phyloP scores from a whole-genome alignment of 2,329 filamentous ascomycete genomes.

The Monilinia laxa region DNA sequence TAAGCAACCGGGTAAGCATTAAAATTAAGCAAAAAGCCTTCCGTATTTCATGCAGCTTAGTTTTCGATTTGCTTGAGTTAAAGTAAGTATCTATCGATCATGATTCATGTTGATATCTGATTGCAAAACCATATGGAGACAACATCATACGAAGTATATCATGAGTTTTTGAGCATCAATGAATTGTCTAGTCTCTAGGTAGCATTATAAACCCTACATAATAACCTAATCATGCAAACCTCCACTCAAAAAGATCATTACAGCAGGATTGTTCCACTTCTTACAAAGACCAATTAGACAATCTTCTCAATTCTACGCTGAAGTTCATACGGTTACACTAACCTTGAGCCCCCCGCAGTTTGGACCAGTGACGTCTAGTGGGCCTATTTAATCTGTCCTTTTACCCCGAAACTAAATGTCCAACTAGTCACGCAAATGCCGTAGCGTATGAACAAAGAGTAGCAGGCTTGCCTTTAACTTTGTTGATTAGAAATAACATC shows the following conservation, averaged over 20 bases:
- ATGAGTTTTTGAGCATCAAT: background rate
- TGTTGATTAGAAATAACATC: background rate
- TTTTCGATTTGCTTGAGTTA: background rate
- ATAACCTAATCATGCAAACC: background rate
- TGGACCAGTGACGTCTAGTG: slow-evolving; percentile 18
- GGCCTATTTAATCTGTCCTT: slow-evolving; percentile 11
- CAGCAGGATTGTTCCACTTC: slow-evolving; percentile 4
- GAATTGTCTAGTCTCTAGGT: too few relatives aligned
- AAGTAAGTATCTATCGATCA: background rate
- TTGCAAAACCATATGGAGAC: background rate
- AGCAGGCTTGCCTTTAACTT: slow-evolving; percentile 7
- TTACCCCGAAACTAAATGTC: background rate
- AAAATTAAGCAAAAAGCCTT: background rate
- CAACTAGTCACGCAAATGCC: slow-evolving; percentile 6
- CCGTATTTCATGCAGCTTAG: background rate
- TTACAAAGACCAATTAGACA: background rate
- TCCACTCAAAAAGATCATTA: background rate
- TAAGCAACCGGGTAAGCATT: background rate
- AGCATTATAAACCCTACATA: background rate
- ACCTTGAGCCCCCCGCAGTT: slow-evolving; percentile 9
- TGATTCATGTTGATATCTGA: background rate
- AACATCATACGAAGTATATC: background rate
- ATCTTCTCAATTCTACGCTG: slow-evolving; percentile 8
- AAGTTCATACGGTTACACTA: background rate
- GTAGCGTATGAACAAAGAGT: background rate